Conservation (phyloP, 2,329 filamentous ascomycete genomes). For the Fusarium caatingaense region DNA sequence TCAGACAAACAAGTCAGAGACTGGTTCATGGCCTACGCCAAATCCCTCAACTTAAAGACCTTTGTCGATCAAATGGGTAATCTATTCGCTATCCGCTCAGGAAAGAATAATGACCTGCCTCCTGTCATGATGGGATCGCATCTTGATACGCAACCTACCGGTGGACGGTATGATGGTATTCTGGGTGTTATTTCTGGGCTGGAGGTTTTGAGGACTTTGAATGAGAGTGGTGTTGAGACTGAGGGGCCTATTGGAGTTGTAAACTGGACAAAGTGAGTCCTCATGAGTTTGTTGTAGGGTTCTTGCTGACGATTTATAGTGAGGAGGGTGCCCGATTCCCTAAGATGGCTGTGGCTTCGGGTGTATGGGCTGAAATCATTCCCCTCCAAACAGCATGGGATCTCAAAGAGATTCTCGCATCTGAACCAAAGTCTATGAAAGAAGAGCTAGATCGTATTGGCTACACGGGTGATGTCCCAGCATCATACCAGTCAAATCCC, state of each 20-base stretch:
- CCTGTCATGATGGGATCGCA: constrained; percentile 15
- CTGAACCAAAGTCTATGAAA: constrained; percentile 8
- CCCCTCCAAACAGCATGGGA: constrained; percentile 7
- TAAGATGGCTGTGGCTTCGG: constrained; percentile 11
- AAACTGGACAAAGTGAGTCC: constrained; percentile 1
- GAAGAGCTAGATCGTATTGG: constrained; percentile 11
- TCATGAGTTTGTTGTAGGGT: too few species aligned
- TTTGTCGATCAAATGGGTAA: constrained; percentile 13
- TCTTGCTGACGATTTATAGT: neutral
- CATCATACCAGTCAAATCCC: neutral
- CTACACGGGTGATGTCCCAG: neutral
- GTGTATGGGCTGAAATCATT: constrained; percentile 3
- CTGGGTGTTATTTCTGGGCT: constrained; percentile 1
- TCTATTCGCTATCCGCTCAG: neutral
- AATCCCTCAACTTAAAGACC: neutral
- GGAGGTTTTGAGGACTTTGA: neutral
- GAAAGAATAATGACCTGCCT: neutral
- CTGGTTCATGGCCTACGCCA: constrained; percentile 16
- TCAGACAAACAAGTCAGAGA: constrained; percentile 15
- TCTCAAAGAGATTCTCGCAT: neutral
- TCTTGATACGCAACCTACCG: constrained; percentile 9
- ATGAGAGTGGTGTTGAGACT: neutral
- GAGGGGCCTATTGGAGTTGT: neutral
- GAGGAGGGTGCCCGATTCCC: constrained; percentile 12
- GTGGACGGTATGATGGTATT: constrained; percentile 3